These are phyloP conservation scores for Saturnispora serradocipensis DNA, from an alignment of 805 yeast genomes.

Conservation along the genomic window DNA sequence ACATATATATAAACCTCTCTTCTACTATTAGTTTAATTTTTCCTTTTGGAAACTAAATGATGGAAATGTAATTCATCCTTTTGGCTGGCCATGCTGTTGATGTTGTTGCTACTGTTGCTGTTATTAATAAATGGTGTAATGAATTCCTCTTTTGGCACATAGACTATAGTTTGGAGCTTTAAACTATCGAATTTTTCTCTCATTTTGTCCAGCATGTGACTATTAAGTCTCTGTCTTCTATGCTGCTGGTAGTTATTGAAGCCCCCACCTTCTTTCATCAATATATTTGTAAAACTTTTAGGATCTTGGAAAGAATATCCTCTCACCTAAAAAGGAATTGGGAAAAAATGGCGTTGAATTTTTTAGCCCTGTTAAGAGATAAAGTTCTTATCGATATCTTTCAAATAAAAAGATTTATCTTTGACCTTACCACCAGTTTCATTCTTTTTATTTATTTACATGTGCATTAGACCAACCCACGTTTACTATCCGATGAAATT, in stretches of 20 bases:
- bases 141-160: neutral
- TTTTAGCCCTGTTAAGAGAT: neutral
- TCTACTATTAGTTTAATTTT: neutral
- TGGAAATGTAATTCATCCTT: slow-evolving; percentile 4
- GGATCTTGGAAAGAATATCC: neutral
- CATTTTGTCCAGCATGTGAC: neutral
- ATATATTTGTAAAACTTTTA: neutral
- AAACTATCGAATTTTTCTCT: neutral
- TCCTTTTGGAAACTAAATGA: neutral
- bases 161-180: neutral
- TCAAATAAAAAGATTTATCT: neutral
- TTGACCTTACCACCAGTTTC: neutral
- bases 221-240: slow-evolving; percentile 1
- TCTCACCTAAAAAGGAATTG: neutral
- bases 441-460: neutral
- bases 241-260: neutral
- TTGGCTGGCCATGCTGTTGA: neutral
- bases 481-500: slow-evolving; percentile 10
- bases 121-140: neutral
- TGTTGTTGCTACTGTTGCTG: neutral
- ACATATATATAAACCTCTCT: neutral
- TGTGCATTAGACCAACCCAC: slow-evolving; percentile 6
- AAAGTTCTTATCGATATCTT: neutral
- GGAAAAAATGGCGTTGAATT: neutral
- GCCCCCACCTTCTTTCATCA: neutral